Evolutionary conservation across 2,329 filamentous ascomycete species (phyloP).

Genomic region (Fusarium proliferatum): DNA sequence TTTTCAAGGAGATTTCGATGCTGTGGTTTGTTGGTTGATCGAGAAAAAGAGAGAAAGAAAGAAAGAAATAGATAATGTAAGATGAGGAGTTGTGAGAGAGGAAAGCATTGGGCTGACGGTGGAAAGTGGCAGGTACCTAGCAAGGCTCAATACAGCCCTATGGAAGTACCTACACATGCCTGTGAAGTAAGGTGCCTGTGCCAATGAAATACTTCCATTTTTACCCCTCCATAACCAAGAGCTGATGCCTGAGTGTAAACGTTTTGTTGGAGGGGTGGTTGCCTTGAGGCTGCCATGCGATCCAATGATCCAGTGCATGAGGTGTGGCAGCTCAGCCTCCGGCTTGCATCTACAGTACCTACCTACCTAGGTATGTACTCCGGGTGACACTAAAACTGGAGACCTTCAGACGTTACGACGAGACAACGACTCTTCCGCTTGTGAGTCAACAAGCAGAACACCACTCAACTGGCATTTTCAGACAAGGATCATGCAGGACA

Average conservation of each 20-base stretch:
- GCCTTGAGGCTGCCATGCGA: constrained; percentile 35
- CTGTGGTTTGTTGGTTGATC: background rate
- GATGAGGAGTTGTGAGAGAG: background rate
- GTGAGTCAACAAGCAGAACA: constrained; percentile 2
- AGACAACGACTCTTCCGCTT: background rate
- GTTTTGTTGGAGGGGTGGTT: constrained; percentile 16
- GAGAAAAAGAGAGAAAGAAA: background rate
- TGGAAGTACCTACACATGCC: constrained; percentile 2
- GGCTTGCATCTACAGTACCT: background rate
- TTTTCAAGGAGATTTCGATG: background rate
- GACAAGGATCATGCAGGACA: background rate
- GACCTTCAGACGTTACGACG: background rate
- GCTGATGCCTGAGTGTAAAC: constrained; percentile 32
- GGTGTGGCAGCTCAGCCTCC: constrained; percentile 5
- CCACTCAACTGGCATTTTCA: background rate
- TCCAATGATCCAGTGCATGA: background rate
- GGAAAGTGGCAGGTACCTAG: background rate
- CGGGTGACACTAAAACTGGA: background rate
- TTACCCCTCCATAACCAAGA: constrained; percentile 4
- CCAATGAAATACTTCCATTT: background rate
- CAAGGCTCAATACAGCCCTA: constrained; percentile 11
- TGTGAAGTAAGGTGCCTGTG: background rate
- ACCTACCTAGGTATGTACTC: too few relatives aligned
- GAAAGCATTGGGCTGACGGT: constrained; percentile 19
- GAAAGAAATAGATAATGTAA: constrained; percentile 3